Evolutionary conservation across 768 basidiomycete species (phyloP), one percentile per base, ranked within the genome.

Genomic region (Lactarius deliciosus): DNA sequence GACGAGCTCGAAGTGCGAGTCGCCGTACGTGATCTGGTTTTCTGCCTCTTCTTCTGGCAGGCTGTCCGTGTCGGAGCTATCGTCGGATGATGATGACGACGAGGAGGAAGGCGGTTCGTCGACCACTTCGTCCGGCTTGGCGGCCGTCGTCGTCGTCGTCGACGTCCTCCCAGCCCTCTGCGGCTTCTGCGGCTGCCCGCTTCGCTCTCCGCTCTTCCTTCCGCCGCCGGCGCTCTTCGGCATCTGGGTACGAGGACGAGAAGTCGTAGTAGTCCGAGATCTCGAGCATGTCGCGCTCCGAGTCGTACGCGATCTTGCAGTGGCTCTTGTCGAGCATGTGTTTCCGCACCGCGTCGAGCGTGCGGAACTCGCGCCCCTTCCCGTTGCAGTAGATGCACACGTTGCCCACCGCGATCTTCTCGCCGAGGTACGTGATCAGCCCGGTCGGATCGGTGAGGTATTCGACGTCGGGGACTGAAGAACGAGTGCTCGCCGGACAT

Each of bases 251-350:
- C 13, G 91, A 93, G 0, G 81, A 76, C 0, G 88, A 83, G 75
- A 96, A 98, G 76, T 97, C 94, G 79, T 98, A 99, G 74, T 82
- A 98, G 71, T 98, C 96, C 0, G 94, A 92, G 6, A 96, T 70
- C 71, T 96, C 96, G 61, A 96, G 84, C 50, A 87, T 85, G 73
- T 98, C 94, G 45, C 79, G 74, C 71, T 92, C 88, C 1, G 83
- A 78, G 65, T 94, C 92, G 76, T 96, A 98, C 0, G 92, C 90
- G 69, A 99, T 86, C 78, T 97, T 98, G 83, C 96, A 98, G 74
- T 99, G 97, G 65, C 85, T 83, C 79, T 98, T 98, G 81, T 96
- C 96, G 47, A 86, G 68, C 97, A 99, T 99, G 75, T 99, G 97
- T 73, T 92, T 92, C 71, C 95, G 82, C 5, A 93, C 95, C 0